Evolutionary conservation across 2,329 filamentous ascomycete species (phyloP).

Genomic region (Aspergillus brunneoviolaceus): DNA sequence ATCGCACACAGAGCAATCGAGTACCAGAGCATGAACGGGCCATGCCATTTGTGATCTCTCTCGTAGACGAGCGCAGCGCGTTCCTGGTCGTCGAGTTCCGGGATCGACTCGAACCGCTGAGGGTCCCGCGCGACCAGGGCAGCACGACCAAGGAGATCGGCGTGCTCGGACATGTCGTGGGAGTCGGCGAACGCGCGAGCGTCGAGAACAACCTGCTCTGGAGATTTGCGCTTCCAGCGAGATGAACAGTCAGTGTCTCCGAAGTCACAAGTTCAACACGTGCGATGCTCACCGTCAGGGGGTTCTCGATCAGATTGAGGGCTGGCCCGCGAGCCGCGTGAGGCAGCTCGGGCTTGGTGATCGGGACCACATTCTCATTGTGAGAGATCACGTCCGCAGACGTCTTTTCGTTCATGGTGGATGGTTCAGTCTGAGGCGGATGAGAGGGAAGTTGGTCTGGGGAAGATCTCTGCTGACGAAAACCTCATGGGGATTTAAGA

Average conservation of each 20-base stretch:
- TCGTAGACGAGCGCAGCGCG: conserved; percentile 45
- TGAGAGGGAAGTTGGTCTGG: neutral
- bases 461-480: neutral
- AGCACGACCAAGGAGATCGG: conserved; percentile 36
- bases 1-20: conserved; percentile 51
- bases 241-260: neutral
- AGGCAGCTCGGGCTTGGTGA: neutral
- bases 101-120: conserved; percentile 25
- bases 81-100: conserved; percentile 44
- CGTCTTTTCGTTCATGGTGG: conserved; percentile 15
- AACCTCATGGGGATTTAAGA: neutral
- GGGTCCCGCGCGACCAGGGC: conserved; percentile 38
- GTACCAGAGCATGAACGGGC: conserved; percentile 47
- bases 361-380: conserved; percentile 3
- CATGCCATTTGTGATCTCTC: conserved; percentile 48
- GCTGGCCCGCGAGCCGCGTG: conserved; percentile 23
- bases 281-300: conserved; percentile 40
- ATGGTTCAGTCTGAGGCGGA: neutral
- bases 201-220: conserved; percentile 32
- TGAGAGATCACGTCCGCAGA: neutral
- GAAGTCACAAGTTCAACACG: neutral
- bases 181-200: conserved; percentile 31
- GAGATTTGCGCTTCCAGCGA: conserved; percentile 29
- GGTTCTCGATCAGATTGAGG: conserved; percentile 50
- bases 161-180: conserved; percentile 37